A percentile compares a stretch with the other conserved stretches of the same genome.
Evolutionary conservation across 257 asterid species (phyloP).

Genomic region (Fraxinus cuspidata): DNA sequence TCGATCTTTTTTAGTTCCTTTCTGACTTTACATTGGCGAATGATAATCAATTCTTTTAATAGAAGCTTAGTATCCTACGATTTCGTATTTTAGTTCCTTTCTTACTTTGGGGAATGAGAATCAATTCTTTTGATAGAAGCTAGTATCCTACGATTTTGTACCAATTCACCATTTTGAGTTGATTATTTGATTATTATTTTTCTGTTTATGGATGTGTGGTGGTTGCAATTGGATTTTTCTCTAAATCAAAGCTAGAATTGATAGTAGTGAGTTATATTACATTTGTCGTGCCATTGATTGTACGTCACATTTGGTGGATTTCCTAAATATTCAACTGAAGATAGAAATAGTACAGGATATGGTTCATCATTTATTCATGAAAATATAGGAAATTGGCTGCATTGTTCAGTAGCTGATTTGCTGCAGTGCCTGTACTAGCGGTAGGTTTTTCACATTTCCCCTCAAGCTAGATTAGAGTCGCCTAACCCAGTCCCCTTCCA

Average conservation of each 20-base stretch:
- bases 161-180: neutral
- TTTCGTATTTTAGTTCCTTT: neutral
- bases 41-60: slow-evolving; percentile 15
- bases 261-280: neutral
- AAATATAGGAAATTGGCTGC: too few species aligned
- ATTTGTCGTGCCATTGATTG: neutral
- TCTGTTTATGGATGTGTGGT: neutral
- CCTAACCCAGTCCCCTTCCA: too few species aligned
- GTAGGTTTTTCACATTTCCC: too few species aligned
- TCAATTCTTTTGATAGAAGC: slow-evolving; percentile 12
- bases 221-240: neutral
- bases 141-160: neutral
- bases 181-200: neutral
- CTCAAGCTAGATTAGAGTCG: too few species aligned
- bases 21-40: neutral
- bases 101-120: neutral
- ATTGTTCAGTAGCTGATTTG: too few species aligned
- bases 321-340: neutral
- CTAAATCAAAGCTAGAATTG: neutral
- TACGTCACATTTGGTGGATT: neutral
- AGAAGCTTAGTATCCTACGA: neutral
- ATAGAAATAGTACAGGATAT: too few species aligned
- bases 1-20: neutral
- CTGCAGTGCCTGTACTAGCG: too few species aligned
- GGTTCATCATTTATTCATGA: too few species aligned